Conservation (phyloP, 768 basidiomycete genomes). For the Suillus occidentalis region DNA sequence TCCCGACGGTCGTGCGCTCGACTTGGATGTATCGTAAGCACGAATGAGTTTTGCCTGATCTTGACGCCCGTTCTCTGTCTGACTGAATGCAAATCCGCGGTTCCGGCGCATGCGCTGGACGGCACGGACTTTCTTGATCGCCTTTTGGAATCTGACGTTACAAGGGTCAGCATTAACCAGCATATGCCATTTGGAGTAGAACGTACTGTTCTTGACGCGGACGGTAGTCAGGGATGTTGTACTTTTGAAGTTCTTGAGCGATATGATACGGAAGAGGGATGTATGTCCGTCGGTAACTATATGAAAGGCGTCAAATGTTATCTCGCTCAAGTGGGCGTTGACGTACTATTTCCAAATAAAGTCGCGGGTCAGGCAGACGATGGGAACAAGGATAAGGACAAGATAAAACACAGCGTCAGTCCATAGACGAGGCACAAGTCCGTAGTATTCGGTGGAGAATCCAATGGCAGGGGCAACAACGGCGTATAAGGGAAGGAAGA, state of each 20-base stretch:
- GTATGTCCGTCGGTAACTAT: constrained; percentile 89
- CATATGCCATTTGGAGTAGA: constrained; percentile 3
- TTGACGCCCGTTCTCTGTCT: constrained; percentile 87
- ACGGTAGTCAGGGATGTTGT: constrained; percentile 94
- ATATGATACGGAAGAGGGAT: constrained; percentile 93
- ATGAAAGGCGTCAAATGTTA: not conserved
- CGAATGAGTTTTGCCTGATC: constrained; percentile 86
- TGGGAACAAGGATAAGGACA: constrained; percentile 78
- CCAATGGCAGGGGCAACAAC: constrained; percentile 81
- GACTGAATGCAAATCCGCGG: constrained; percentile 97
- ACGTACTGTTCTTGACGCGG: constrained; percentile 96
- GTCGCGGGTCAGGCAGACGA: constrained; percentile 83
- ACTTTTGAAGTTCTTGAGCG: constrained; percentile 98
- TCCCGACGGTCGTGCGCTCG: constrained; percentile 69
- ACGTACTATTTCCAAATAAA: constrained; percentile 95
- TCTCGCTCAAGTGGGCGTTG: constrained; percentile 4
- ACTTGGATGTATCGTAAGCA: constrained; percentile 85
- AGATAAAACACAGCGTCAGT: constrained; percentile 88
- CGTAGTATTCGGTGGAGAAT: constrained; percentile 88
- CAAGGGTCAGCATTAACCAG: constrained; percentile 9
- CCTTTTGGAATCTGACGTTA: constrained; percentile 84
- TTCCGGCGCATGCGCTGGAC: constrained; percentile 96
- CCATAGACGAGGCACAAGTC: constrained; percentile 90
- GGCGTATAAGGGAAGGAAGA: constrained; percentile 89
- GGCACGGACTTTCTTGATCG: constrained; percentile 99